Percentiles rank a stretch among this genome's conserved stretches.
phyloP scores from a whole-genome alignment of 1,284 basidiomycete genomes.

The Porodaedalea pini region DNA sequence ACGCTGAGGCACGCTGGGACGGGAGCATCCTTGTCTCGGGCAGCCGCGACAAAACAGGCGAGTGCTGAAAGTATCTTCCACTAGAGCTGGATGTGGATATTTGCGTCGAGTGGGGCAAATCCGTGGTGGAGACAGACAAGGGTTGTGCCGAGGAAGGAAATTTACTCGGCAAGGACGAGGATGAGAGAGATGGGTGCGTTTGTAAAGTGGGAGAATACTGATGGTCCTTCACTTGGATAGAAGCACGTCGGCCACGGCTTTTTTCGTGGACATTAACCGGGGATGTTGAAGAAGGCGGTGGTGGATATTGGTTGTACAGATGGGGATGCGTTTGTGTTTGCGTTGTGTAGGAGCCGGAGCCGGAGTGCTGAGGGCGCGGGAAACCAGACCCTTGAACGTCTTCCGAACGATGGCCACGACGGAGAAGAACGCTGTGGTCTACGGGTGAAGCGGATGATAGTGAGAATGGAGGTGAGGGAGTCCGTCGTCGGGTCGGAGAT shows the following conservation, averaged over 20 bases:
- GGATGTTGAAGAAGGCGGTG: constrained; percentile 9
- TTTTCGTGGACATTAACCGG: constrained; percentile 5
- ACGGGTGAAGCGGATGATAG: constrained; percentile 15
- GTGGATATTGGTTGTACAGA: constrained; percentile 10
- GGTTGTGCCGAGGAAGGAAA: constrained; percentile 23
- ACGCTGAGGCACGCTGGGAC: constrained; percentile 13
- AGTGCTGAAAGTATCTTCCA: neutral
- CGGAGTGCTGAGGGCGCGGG: constrained; percentile 12
- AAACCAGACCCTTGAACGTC: constrained; percentile 1
- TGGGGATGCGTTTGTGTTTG: constrained; percentile 10
- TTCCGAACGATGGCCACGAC: constrained; percentile 13
- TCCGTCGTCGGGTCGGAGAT: constrained; percentile 5
- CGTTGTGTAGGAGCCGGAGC: constrained; percentile 7
- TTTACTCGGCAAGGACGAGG: constrained; percentile 25
- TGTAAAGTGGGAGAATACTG: constrained; percentile 17
- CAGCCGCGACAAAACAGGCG: constrained; percentile 4
- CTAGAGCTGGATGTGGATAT: neutral
- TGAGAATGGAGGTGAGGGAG: constrained; percentile 14
- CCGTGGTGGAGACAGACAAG: constrained; percentile 11
- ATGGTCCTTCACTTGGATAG: constrained; percentile 5
- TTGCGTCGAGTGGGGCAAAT: neutral
- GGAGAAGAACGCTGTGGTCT: constrained; percentile 9
- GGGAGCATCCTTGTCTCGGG: constrained; percentile 2
- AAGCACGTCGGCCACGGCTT: neutral
- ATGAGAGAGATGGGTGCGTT: constrained; percentile 18